A percentile compares a stretch with the other conserved stretches of the same genome.
Conservation (phyloP, 495 filamentous ascomycete species). For the Penicillium dipodomyicola region DNA sequence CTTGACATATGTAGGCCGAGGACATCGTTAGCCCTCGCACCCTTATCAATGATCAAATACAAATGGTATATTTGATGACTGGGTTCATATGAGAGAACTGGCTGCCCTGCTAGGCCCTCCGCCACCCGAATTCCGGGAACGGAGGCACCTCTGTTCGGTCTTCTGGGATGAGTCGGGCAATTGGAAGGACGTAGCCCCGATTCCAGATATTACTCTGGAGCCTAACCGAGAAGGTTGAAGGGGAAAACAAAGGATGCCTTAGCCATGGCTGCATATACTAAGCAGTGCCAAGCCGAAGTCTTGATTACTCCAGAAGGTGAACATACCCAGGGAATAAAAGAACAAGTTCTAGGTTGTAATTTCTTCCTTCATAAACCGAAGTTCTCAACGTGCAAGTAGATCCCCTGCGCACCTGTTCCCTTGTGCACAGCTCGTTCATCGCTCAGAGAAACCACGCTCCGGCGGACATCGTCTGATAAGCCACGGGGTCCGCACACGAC, state of each 20-base stretch:
- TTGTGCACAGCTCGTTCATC: constrained; percentile 90
- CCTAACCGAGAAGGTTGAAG: no score
- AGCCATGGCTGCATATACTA: background rate
- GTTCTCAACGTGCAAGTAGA: constrained; percentile 51
- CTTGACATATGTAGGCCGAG: background rate
- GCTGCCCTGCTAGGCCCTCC: no score
- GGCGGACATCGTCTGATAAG: constrained; percentile 62
- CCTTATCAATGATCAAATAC: background rate
- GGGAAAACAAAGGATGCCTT: no score
- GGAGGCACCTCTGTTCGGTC: no score
- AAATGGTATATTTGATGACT: background rate
- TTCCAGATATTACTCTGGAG: no score
- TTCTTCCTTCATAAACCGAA: constrained; percentile 31
- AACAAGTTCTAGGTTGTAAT: background rate
- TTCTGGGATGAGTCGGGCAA: no score
- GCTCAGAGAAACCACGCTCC: constrained; percentile 65
- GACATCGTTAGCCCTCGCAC: background rate
- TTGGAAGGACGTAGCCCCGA: no score
- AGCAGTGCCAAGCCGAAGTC: background rate
- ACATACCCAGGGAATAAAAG: background rate
- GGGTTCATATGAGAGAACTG: no score
- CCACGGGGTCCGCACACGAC: constrained; percentile 76
- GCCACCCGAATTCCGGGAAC: no score
- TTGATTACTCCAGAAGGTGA: background rate
- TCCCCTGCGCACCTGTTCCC: constrained; percentile 81